phyloP scores from a whole-genome alignment of 2,329 filamentous ascomycete species.

The Colletotrichum musae region DNA sequence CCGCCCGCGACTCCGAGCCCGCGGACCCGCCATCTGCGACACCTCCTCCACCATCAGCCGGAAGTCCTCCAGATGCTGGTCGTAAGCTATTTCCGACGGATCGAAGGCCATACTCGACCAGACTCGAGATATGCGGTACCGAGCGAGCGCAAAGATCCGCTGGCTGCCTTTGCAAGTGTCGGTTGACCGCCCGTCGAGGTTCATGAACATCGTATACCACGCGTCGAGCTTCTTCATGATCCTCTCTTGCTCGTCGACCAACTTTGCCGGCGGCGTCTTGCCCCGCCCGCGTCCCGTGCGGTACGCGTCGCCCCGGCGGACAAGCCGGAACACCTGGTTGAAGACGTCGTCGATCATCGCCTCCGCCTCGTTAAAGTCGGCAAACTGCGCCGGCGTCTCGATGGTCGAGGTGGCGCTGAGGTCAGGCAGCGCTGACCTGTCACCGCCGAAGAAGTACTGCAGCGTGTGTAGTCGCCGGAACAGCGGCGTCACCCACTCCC shows the following conservation, averaged over 20 bases:
- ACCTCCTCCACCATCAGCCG: conserved; percentile 53
- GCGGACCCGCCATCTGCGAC: not conserved
- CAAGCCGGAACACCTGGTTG: conserved; percentile 47
- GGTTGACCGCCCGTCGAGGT: conserved; percentile 10
- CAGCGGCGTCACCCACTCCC: conserved; percentile 15
- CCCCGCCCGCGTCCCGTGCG: conserved; percentile 40
- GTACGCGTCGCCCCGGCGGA: conserved; percentile 48
- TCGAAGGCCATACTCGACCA: conserved; percentile 16
- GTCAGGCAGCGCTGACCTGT: conserved; percentile 21
- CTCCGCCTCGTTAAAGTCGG: conserved; percentile 47
- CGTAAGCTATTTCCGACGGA: conserved; percentile 51
- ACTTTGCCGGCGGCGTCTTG: conserved; percentile 32
- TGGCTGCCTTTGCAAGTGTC: not conserved
- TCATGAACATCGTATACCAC: conserved; percentile 44
- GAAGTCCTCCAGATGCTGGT: conserved; percentile 52
- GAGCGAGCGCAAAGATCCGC: conserved; percentile 11
- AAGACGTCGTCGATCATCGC: conserved; percentile 48
- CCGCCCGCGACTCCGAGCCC: not conserved
- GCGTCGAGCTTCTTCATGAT: not conserved
- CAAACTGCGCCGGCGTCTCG: conserved; percentile 6
- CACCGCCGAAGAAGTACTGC: conserved; percentile 13
- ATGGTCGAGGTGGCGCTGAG: conserved; percentile 14
- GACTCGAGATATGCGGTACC: conserved; percentile 9
- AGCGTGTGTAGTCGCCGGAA: conserved; percentile 23
- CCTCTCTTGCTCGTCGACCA: conserved; percentile 32